Base-by-base conservation (phyloP, 164 flowering plant genomes). In the Protea cynaroides region DNA sequence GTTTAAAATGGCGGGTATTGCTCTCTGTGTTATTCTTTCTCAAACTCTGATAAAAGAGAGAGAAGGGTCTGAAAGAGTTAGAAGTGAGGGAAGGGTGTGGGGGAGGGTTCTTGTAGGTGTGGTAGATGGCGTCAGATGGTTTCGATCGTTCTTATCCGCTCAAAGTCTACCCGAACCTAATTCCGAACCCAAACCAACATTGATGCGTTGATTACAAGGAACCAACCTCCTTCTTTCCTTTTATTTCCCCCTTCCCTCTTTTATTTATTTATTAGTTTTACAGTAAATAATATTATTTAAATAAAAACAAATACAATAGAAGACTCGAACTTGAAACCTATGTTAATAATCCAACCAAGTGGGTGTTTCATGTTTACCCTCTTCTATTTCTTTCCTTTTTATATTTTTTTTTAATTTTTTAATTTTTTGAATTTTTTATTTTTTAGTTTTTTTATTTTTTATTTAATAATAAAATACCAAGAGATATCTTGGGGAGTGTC, bases 161-260 rank as follows among this genome's bases (percentile, higher is more conserved):
- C 73, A 66, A 79, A 77, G 83, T 81, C 86, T 58, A n/a, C 21
- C 75, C 83, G 72, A 74, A 58, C 78, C 83, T 72, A 61, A 21
- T 40, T 67, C 84, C 87, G 74, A 78, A 69, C 65, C 87, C 43
- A 55, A 66, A 44, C 51, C 73, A 29, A 29, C 34, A 25, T 46
- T 79, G 75, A 76, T 76, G 71, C 86, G 87, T 84, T 76, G 77
- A 64, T 67, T 66, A 76, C 85, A 84, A 86, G 92, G 86, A 83
- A 86, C 86, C 79, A 58, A 70, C 76, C 79, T 78, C 76, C 72
- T 64, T 71, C 79, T 76, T 78, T 82, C 81, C 78, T 73, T 71
- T 67, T 58, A 40, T 64, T 74, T 74, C 68, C 72, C 24, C 63
- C 56, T 63, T 62, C 73, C 56, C 50, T 51, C n/a, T n/a, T n/a